Evolutionary conservation across 1,139 yeast species (phyloP).

Genomic region (Hansenula lynferdii): DNA sequence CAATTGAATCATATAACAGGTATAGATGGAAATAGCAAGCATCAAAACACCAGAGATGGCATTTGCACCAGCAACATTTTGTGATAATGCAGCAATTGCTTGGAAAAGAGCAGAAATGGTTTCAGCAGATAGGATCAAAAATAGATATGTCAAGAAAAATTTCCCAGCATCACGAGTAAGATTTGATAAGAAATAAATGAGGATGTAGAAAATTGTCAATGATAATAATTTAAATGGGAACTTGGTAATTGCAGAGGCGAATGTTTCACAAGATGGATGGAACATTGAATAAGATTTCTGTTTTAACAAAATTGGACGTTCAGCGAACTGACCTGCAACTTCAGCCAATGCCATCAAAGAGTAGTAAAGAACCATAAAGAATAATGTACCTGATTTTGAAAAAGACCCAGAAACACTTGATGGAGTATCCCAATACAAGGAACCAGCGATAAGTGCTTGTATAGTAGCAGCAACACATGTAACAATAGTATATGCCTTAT

Average conservation of each 20-base stretch:
- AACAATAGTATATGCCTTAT: conserved; percentile 43
- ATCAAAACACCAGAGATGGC: conserved; percentile 46
- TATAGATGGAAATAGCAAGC: conserved; percentile 44
- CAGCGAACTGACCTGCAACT: conserved; percentile 41
- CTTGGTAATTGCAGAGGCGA: conserved; percentile 41
- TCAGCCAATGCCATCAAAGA: conserved; percentile 54
- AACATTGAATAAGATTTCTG: conserved; percentile 52
- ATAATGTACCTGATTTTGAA: conserved; percentile 54
- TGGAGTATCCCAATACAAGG: conserved; percentile 31
- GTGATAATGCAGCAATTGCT: conserved; percentile 43
- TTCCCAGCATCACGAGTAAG: conserved; percentile 48
- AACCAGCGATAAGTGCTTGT: conserved; percentile 50
- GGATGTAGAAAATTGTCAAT: conserved; percentile 37
- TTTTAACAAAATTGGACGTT: conserved; percentile 49
- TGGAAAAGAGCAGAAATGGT: conserved; percentile 42
- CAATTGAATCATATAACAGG: conserved; percentile 52
- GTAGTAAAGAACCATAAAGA: conserved; percentile 48
- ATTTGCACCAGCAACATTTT: conserved; percentile 44
- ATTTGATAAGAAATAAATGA: conserved; percentile 47
- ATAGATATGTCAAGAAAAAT: conserved; percentile 47
- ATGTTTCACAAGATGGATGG: conserved; percentile 56
- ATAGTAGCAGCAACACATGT: conserved; percentile 41
- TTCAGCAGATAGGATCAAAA: conserved; percentile 36
- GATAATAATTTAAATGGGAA: conserved; percentile 46
- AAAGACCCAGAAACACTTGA: conserved; percentile 43